phyloP scores from a whole-genome alignment of 768 basidiomycete species.

The Suillus tomentosus region DNA sequence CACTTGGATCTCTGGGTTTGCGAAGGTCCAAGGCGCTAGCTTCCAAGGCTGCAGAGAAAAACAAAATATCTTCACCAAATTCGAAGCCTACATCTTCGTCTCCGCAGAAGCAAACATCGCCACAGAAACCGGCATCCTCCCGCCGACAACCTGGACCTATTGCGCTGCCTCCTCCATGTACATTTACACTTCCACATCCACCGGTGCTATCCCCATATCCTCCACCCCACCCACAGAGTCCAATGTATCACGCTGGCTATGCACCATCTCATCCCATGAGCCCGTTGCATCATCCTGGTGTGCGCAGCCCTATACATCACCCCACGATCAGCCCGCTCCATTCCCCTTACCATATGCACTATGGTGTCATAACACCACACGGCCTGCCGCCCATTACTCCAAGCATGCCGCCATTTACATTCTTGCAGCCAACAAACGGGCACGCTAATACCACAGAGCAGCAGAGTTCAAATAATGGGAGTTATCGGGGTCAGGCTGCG shows the following conservation, averaged over 20 bases:
- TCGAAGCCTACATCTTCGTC: constrained; percentile 22
- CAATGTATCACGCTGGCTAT: constrained; percentile 40
- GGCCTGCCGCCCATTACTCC: constrained; percentile 94
- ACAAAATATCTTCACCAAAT: constrained; percentile 13
- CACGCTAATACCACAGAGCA: not conserved
- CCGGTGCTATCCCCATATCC: constrained; percentile 34
- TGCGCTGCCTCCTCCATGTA: constrained; percentile 60
- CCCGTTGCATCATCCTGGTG: constrained; percentile 42
- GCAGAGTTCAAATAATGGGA: constrained; percentile 13
- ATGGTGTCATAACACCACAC: constrained; percentile 62
- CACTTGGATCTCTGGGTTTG: constrained; percentile 31
- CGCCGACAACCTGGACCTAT: constrained; percentile 73
- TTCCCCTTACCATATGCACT: constrained; percentile 26
- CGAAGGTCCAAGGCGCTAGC: constrained; percentile 31
- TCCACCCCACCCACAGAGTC: constrained; percentile 36
- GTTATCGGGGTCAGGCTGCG: constrained; percentile 5
- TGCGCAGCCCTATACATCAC: constrained; percentile 35
- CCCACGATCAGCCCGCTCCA: constrained; percentile 24
- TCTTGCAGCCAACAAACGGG: constrained; percentile 51
- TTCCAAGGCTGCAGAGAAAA: constrained; percentile 28
- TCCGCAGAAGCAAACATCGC: constrained; percentile 2
- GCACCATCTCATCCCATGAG: constrained; percentile 30
- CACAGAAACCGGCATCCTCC: constrained; percentile 21
- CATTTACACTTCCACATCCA: constrained; percentile 43
- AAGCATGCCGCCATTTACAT: constrained; percentile 94